Evolutionary conservation across 805 yeast species (phyloP).

Genomic region (Monosporozyma aerobia): DNA sequence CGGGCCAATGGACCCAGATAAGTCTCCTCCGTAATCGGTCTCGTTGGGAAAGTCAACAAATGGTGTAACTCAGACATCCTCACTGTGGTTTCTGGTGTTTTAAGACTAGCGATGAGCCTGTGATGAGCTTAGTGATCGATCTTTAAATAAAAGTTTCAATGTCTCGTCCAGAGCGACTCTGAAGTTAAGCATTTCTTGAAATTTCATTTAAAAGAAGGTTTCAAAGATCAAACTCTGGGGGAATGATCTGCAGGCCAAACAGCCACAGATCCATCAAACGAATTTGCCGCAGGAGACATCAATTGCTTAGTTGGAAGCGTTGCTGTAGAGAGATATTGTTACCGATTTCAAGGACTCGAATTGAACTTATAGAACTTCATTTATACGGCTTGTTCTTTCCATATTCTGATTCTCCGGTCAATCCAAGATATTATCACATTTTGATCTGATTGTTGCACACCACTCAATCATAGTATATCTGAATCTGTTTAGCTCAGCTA

Average conservation of each 20-base stretch:
- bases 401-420: background rate
- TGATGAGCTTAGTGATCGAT: background rate
- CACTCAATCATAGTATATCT: background rate
- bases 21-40: conserved; percentile 42
- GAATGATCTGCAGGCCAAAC: background rate
- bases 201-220: background rate
- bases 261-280: background rate
- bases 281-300: background rate
- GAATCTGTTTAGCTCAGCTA: background rate
- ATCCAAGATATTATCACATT: background rate
- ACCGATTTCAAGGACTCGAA: background rate
- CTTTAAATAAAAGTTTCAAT: background rate
- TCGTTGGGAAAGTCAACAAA: conserved; percentile 38
- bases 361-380: background rate
- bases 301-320: background rate
- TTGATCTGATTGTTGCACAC: background rate
- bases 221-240: background rate
- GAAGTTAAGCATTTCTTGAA: background rate
- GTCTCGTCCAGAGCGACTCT: background rate
- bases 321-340: background rate
- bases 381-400: background rate
- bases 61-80: conserved; percentile 67
- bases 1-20: conserved; percentile 39
- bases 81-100: background rate
- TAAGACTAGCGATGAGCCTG: background rate